Evolutionary conservation across 306 rosid genomes (phyloP), one percentile per base, ranked within the genome.

Genomic region (Castanopsis chinensis): DNA sequence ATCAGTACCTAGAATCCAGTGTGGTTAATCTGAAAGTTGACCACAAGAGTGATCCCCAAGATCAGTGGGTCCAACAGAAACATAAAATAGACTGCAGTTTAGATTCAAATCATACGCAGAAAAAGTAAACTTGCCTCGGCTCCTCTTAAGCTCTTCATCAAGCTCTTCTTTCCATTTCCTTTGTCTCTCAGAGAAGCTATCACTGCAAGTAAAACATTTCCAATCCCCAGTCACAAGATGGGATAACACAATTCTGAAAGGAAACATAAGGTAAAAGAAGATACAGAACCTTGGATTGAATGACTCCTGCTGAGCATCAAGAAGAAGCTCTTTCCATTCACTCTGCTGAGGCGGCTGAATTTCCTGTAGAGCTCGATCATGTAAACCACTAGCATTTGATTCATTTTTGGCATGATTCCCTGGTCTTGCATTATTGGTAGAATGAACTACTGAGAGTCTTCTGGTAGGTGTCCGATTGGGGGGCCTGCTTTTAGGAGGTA

Each of bases 161-260:
- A 94, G 94, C 83, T 94, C 98, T 83, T 94, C 89, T 87, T 87
- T 87, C 98, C 98, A 94, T 87, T 89, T 92, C 82, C 92, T 88
- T 83, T 85, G 96, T 84, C 84, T 92, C 78, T 89, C 96, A 7
- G 91, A 84, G 87, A 88, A 94, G 83, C 85, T 89, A 78, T 84
- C 55, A 83, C 94, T 94, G 88, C 84, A 82, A 41, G 71, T 64
- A 30, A 63, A 75, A 65, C 60, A 64, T 68, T 77, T 60, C 63
- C 30, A 15, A 21, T 57, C 49, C 81, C 70, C 28, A n/a, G 63
- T 69, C 80, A 77, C 45, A 43, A 28, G 35, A 69, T 28, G 51
- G 18, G 3, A 41, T 63, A 21, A 51, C 20, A 27, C 21, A 57
- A 82, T 35, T 75, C 73, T 13, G 49, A 23, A 69, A 32, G 63